Conservation (phyloP, 2,329 filamentous ascomycete species). For the Colletotrichum tropicale region DNA sequence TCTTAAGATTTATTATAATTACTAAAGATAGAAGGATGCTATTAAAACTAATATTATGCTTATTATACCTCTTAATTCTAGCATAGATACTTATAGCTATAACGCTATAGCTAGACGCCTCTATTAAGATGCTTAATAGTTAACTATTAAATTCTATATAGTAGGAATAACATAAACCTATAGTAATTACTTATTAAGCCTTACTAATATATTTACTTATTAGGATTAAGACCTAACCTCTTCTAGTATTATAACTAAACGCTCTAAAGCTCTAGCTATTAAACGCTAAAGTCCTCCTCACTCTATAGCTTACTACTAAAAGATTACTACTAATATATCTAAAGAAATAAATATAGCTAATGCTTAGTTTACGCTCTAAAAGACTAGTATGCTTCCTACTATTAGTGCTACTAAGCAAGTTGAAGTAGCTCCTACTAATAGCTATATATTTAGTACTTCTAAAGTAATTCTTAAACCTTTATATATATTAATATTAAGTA, state of each 20-base stretch:
- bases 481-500: not conserved
- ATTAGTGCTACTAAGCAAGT: not conserved
- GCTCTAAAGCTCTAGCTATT: not conserved
- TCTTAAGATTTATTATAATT: not conserved
- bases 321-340: not conserved
- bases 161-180: not conserved
- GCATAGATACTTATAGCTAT: not conserved
- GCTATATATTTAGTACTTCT: not conserved
- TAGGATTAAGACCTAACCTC: not conserved
- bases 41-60: not conserved
- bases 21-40: not conserved
- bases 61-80: not conserved
- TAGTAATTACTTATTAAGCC: not conserved
- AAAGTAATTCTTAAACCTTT: not conserved
- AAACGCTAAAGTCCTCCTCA: not conserved
- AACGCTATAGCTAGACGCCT: not conserved
- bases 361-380: not conserved
- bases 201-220: not conserved
- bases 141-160: not conserved
- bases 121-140: not conserved
- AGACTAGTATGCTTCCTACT: not conserved
- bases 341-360: not conserved
- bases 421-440: not conserved
- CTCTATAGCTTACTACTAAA: not conserved
- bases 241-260: not conserved